Conservation (phyloP, 2,329 filamentous ascomycete species). For the Exophiala bonariae region DNA sequence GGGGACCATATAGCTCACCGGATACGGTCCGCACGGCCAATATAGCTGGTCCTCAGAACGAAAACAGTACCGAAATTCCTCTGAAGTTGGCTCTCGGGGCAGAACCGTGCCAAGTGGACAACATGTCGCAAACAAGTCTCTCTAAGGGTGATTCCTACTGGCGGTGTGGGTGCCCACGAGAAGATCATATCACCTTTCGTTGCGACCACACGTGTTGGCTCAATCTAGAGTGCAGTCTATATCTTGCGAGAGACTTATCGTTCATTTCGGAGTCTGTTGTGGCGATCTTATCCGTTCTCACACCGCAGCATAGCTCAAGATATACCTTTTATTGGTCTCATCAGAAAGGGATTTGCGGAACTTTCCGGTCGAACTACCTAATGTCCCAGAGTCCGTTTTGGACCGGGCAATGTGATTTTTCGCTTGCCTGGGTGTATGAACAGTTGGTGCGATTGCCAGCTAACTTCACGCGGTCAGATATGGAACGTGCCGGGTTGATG, state of each 20-base stretch:
- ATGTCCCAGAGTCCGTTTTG: background rate
- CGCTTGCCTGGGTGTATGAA: background rate
- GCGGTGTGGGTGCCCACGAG: background rate
- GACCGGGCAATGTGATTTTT: background rate
- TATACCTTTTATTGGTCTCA: background rate
- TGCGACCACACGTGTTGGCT: background rate
- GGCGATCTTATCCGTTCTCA: background rate
- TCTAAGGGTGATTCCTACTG: too few relatives aligned
- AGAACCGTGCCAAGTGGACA: too few relatives aligned
- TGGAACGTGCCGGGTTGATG: background rate
- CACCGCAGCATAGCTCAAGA: background rate
- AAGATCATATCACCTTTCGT: background rate
- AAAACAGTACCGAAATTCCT: too few relatives aligned
- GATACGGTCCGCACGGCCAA: too few relatives aligned
- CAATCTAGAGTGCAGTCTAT: background rate
- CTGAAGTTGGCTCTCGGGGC: too few relatives aligned
- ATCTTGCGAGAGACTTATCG: background rate
- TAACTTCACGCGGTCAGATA: background rate
- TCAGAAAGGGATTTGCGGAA: background rate
- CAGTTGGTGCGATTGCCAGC: background rate
- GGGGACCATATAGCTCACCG: too few relatives aligned
- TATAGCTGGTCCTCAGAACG: too few relatives aligned
- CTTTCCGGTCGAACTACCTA: background rate
- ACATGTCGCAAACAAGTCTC: too few relatives aligned
- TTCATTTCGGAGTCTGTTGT: background rate